These are phyloP conservation scores for Lippia alba DNA, from an alignment of 305 asterid genomes.

Conservation along the genomic window DNA sequence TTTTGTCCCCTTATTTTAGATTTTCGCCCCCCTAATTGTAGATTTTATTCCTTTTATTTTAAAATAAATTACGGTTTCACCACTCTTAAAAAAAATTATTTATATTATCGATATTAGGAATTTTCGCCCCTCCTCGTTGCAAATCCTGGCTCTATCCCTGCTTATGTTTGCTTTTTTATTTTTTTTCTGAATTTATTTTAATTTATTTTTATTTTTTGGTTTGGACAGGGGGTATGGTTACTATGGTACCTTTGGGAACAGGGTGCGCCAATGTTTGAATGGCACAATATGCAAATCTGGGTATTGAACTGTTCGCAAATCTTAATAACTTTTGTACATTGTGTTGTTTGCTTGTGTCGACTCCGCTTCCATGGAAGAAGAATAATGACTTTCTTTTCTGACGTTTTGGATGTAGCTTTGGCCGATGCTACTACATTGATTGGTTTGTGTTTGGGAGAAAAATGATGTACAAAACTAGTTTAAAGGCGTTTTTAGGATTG, in stretches of 20 bases:
- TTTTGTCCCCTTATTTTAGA: too few relatives aligned
- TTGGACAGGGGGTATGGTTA: conserved; percentile 24
- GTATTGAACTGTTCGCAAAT: conserved; percentile 43
- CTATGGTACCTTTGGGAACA: conserved; percentile 33
- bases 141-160: too few relatives aligned
- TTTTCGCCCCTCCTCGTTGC: too few relatives aligned
- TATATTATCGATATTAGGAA: too few relatives aligned
- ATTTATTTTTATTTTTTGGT: neutral
- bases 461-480: conserved; percentile 19
- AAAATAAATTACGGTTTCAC: too few relatives aligned
- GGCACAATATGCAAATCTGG: conserved; percentile 47
- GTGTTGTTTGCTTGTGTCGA: conserved; percentile 9
- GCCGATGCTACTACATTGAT: neutral
- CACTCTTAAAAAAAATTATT: too few relatives aligned
- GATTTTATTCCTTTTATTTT: too few relatives aligned
- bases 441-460: neutral
- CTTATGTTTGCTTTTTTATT: too few relatives aligned
- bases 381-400: neutral
- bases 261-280: conserved; percentile 37
- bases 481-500: conserved; percentile 21
- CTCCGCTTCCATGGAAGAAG: conserved; percentile 11
- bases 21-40: too few relatives aligned
- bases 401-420: conserved; percentile 9
- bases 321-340: conserved; percentile 42
- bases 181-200: too few relatives aligned